Evolutionary conservation across 768 basidiomycete genomes (phyloP).

Genomic region (Tulasnella sp.): DNA sequence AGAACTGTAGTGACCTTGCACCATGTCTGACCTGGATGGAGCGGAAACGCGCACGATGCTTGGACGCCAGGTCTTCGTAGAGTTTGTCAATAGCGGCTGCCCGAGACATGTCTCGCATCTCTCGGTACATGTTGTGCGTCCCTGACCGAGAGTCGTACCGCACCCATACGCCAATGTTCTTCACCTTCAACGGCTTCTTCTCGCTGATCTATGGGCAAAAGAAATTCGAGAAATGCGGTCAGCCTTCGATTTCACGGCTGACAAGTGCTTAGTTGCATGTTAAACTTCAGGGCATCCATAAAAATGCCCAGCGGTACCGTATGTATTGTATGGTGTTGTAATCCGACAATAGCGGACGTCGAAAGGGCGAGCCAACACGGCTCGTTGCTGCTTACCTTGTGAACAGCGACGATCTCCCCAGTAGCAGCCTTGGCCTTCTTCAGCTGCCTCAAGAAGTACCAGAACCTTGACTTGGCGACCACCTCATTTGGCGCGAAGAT

Average conservation of each 20-base stretch:
- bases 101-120: constrained; percentile 87
- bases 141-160: constrained; percentile 99
- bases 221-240: background rate
- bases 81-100: constrained; percentile 91
- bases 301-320: too few species aligned
- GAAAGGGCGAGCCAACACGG: background rate
- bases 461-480: constrained; percentile 98
- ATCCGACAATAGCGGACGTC: too few species aligned
- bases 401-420: constrained; percentile 98
- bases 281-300: too few species aligned
- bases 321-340: too few species aligned
- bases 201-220: constrained; percentile 70
- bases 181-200: constrained; percentile 95
- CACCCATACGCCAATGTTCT: constrained; percentile 99
- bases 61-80: constrained; percentile 99
- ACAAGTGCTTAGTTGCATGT: too few species aligned
- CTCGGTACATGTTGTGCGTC: constrained; percentile 99
- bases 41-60: constrained; percentile 98
- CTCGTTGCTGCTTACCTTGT: constrained; percentile 68
- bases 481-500: constrained; percentile 98
- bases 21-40: constrained; percentile 84
- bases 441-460: constrained; percentile 97
- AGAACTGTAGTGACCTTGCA: background rate
- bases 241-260: too few species aligned
- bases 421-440: constrained; percentile 99